Base-by-base conservation (phyloP, 805 yeast genomes). In the Vanderwaltozyma verrucispora region DNA sequence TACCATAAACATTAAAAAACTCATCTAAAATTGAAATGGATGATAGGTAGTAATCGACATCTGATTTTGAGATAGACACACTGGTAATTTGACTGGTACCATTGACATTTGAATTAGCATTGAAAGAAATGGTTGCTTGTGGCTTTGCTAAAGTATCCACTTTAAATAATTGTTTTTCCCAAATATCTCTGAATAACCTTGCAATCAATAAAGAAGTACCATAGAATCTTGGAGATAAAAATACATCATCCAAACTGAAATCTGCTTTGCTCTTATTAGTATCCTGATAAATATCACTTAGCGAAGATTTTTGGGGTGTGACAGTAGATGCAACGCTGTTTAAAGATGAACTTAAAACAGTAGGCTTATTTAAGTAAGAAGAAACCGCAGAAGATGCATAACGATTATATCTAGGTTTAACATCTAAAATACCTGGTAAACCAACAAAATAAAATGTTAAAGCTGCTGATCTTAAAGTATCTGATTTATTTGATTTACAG, bases 181-280 rank as follows among this genome's bases (percentile, higher is more conserved):
- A 92, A 33, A 77, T 67, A 15, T 77, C 79, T 45, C 94, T 72
- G 44, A 89, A 75, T 14, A 88, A 59, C 47, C 97, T 72, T 1
- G 95, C 72, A 24, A 87, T 66, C 41, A 87, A 72, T 19, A 86
- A 69, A 12, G 89, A 79, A 14, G 85, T 74, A 33, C 96, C 97
- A 56, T 85, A 88, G 50, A 88, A 87, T 47, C 96, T 68, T 48
- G 95, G 94, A 60, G 95, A 84, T 42, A 92, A 69, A 23, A 83
- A 75, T n/a, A 89, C 95, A 55, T 78, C 80, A 45, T 79, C 83
- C 35, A 80, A 68, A 27, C 72, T 54, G 28, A 51, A 57, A 16
- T 45, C 40, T 8, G 45, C 39, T 8, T 48, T 16, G n/a, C 40
- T 28, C 19, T 32, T 36, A 3, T 42, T 30, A 29, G 48, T 32